phyloP scores from a whole-genome alignment of 2,329 filamentous ascomycete species.

The Diplodia intermedia region DNA sequence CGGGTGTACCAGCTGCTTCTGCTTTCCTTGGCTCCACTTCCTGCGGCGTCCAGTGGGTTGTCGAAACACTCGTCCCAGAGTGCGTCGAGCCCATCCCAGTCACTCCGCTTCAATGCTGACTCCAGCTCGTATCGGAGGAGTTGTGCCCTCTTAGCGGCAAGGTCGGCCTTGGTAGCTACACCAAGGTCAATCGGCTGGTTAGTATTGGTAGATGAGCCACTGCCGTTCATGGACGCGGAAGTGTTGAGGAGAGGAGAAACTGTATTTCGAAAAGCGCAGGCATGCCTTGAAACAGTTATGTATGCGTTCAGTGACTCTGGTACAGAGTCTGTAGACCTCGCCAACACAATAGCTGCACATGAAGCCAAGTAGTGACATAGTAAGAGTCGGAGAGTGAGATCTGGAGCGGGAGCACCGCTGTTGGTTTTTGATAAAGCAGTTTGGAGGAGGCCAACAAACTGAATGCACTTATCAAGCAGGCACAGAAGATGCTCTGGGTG shows the following conservation, averaged over 20 bases:
- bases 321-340: slow-evolving; percentile 53
- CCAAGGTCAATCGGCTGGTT: slow-evolving; percentile 42
- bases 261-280: slow-evolving; percentile 62
- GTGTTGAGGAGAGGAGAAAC: slow-evolving; percentile 51
- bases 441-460: slow-evolving; percentile 53
- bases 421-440: not conserved
- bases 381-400: slow-evolving; percentile 66
- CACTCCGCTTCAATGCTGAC: slow-evolving; percentile 68
- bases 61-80: slow-evolving; percentile 59
- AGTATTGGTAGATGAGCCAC: slow-evolving; percentile 30
- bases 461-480: slow-evolving; percentile 58
- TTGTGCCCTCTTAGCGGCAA: slow-evolving; percentile 67
- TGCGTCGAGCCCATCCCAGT: slow-evolving; percentile 69
- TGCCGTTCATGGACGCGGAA: slow-evolving; percentile 14
- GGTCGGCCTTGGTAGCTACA: slow-evolving; percentile 57
- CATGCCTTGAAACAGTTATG: slow-evolving; percentile 64
- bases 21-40: not conserved
- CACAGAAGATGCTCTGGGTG: slow-evolving; percentile 61
- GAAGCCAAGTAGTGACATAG: slow-evolving; percentile 73
- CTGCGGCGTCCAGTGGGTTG: not conserved
- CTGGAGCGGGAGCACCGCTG: slow-evolving; percentile 36
- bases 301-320: slow-evolving; percentile 65
- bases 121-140: slow-evolving; percentile 82
- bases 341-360: slow-evolving; percentile 56
- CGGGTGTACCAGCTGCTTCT: slow-evolving; percentile 36